phyloP scores from a whole-genome alignment of 1,284 basidiomycete species.

The Cutaneotrichosporon dermatis region DNA sequence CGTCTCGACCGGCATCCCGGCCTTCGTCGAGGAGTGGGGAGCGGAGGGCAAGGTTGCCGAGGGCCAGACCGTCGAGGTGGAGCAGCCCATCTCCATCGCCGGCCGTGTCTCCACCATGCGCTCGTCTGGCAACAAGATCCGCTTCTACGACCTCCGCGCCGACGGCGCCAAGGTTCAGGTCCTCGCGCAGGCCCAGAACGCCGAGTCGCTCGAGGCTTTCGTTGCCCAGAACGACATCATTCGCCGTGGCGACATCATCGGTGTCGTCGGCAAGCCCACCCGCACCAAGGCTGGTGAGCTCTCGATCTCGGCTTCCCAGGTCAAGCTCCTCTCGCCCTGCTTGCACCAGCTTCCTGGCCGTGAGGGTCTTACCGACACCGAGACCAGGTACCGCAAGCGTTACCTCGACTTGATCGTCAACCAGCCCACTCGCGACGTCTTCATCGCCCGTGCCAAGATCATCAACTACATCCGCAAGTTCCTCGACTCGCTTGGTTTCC shows the following conservation, averaged over 20 bases:
- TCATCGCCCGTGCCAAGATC: constrained; percentile 81
- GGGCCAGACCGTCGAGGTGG: constrained; percentile 29
- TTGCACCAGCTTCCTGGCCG: constrained; percentile 87
- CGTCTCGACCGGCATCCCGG: constrained; percentile 71
- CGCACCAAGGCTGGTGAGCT: constrained; percentile 96
- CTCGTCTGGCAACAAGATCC: constrained; percentile 73
- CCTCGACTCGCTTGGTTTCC: constrained; percentile 88
- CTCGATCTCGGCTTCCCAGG: constrained; percentile 75
- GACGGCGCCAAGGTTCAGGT: constrained; percentile 95
- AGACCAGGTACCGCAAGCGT: constrained; percentile 96
- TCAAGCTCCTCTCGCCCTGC: constrained; percentile 90
- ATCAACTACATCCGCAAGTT: constrained; percentile 89
- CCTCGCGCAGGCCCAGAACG: constrained; percentile 86
- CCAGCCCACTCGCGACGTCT: constrained; percentile 82
- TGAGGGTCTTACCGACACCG: constrained; percentile 88
- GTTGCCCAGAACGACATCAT: constrained; percentile 74
- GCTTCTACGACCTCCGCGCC: constrained; percentile 91
- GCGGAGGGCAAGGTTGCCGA: constrained; percentile 62
- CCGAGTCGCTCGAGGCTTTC: constrained; percentile 61
- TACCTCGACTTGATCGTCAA: constrained; percentile 98
- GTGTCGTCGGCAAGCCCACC: constrained; percentile 80
- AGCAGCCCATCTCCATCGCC: constrained; percentile 59
- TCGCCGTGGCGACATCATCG: constrained; percentile 93
- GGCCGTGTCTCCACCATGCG: constrained; percentile 91
- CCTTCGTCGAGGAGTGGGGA: constrained; percentile 75